Conservation (phyloP, 2,329 filamentous ascomycete species). For the Diplodia seriata region DNA sequence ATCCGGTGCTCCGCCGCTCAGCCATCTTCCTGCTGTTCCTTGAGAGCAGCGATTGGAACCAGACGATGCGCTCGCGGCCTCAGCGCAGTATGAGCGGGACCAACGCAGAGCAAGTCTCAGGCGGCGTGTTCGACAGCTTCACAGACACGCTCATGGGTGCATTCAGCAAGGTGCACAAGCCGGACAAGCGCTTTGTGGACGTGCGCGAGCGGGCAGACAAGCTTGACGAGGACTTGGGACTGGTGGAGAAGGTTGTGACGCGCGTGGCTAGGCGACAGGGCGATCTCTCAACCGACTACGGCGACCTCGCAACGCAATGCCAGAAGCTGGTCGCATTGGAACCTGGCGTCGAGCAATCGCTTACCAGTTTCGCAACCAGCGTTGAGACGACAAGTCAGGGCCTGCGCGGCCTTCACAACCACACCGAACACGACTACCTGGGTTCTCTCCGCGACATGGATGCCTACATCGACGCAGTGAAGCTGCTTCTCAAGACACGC, state of each 20-base stretch:
- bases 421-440: slow-evolving; percentile 95
- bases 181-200: slow-evolving; percentile 92
- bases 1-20: slow-evolving; percentile 85
- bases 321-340: slow-evolving; percentile 90
- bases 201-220: slow-evolving; percentile 92
- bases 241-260: slow-evolving; percentile 95
- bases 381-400: slow-evolving; percentile 83
- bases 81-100: slow-evolving; percentile 63
- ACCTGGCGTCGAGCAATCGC: slow-evolving; percentile 79
- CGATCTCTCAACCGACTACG: slow-evolving; percentile 86
- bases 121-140: slow-evolving; percentile 90
- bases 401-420: slow-evolving; percentile 80
- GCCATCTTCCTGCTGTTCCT: slow-evolving; percentile 87
- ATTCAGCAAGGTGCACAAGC: slow-evolving; percentile 95
- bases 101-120: slow-evolving; percentile 51
- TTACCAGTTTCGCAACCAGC: slow-evolving; percentile 85
- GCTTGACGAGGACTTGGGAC: slow-evolving; percentile 84
- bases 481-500: slow-evolving; percentile 85
- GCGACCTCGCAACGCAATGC: slow-evolving; percentile 91
- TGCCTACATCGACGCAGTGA: slow-evolving; percentile 86
- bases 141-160: slow-evolving; percentile 97
- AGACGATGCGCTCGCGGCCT: slow-evolving; percentile 83
- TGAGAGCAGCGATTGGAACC: slow-evolving; percentile 94
- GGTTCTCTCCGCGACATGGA: slow-evolving; percentile 94
- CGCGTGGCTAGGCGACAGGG: slow-evolving; percentile 85